phyloP scores from a whole-genome alignment of 2,329 filamentous ascomycete species.

The Sarocladium brachiariae region DNA sequence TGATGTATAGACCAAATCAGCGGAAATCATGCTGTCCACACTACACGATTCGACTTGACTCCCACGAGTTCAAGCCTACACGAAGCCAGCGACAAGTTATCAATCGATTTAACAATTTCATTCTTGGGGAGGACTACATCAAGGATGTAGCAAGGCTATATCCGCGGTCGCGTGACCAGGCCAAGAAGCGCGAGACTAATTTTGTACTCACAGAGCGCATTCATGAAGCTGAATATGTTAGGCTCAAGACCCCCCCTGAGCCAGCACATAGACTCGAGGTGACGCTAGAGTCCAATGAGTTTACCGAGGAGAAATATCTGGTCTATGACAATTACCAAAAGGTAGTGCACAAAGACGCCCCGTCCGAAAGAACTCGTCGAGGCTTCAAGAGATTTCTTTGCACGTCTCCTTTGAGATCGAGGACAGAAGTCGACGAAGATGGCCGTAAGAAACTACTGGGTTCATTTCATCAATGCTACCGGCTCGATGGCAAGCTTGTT shows the following conservation, averaged over 20 bases:
- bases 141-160: conserved; percentile 57
- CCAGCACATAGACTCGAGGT: conserved; percentile 63
- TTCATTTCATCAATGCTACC: conserved; percentile 77
- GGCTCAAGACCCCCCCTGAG: conserved; percentile 49
- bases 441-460: conserved; percentile 53
- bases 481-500: conserved; percentile 67
- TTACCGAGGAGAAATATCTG: conserved; percentile 67
- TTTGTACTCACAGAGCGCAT: conserved; percentile 62
- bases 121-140: conserved; percentile 62
- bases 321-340: conserved; percentile 72
- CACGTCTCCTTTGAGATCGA: conserved; percentile 54
- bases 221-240: conserved; percentile 58
- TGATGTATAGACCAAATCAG: conserved; percentile 75
- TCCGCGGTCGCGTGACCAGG: conserved; percentile 61
- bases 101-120: conserved; percentile 68
- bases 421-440: conserved; percentile 35
- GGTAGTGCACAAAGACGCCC: conserved; percentile 62
- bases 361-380: conserved; percentile 47
- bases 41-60: conserved; percentile 73
- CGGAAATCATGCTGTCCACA: conserved; percentile 83
- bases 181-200: conserved; percentile 54
- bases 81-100: conserved; percentile 69
- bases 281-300: conserved; percentile 62
- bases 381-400: conserved; percentile 72
- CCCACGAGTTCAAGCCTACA: conserved; percentile 54